Conservation (phyloP, 805 yeast species). For the Tetrapisispora taiwanensis region DNA sequence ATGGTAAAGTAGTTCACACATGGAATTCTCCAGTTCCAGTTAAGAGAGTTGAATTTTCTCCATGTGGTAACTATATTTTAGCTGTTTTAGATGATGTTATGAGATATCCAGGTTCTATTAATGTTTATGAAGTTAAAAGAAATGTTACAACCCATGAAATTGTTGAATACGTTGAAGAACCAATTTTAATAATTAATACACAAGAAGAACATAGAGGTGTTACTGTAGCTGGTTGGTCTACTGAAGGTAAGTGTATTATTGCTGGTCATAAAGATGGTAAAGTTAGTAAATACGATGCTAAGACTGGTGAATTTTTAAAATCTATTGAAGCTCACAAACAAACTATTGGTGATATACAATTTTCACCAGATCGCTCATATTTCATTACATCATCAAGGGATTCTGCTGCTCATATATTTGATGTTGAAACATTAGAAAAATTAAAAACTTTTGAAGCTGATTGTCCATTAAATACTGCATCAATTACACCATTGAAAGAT, state of each 20-base stretch:
- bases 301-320: conserved; percentile 46
- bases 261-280: conserved; percentile 85
- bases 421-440: conserved; percentile 62
- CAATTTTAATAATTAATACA: conserved; percentile 50
- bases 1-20: conserved; percentile 64
- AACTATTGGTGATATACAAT: conserved; percentile 80
- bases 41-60: conserved; percentile 78
- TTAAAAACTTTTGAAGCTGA: conserved; percentile 75
- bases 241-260: conserved; percentile 60
- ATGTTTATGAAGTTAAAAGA: conserved; percentile 51
- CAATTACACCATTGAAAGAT: conserved; percentile 87
- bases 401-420: conserved; percentile 67
- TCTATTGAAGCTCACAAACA: conserved; percentile 62
- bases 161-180: conserved; percentile 38
- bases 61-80: conserved; percentile 56
- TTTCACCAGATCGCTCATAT: conserved; percentile 76
- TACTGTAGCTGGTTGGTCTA: conserved; percentile 81
- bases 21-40: conserved; percentile 80
- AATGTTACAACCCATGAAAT: conserved; percentile 26
- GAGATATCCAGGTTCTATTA: conserved; percentile 75
- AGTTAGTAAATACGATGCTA: conserved; percentile 69
- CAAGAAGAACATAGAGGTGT: conserved; percentile 52
- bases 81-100: conserved; percentile 84
- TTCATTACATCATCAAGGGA: conserved; percentile 91
- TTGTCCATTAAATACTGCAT: conserved; percentile 91